Evolutionary conservation across 495 filamentous ascomycete species (phyloP), one percentile per base, ranked within the genome.

Genomic region (Darksidea phi): DNA sequence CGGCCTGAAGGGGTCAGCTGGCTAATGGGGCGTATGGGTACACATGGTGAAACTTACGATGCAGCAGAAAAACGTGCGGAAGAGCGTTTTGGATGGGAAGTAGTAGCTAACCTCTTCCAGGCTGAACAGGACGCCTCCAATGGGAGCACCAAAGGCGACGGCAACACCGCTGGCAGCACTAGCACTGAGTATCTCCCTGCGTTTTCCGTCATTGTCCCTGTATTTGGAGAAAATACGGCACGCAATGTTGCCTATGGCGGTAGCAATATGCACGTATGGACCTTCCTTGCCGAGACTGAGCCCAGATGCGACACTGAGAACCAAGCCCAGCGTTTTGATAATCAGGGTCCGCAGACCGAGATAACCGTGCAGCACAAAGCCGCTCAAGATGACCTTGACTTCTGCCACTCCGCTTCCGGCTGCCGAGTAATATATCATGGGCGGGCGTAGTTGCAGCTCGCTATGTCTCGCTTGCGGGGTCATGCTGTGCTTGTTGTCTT

Each of bases 31-130:
- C 23, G 24, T 26, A 21, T 6, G 26, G 37, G 48, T 37, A 36
- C n/a, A n/a, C n/a, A n/a, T n/a, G 18, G 38, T 46, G 23, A 37
- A 41, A 70, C 76, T 68, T 71, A 88, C 89, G 67, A 97, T 97
- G 74, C 93, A 98, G 74, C 91, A 96, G 75, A 97, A 98, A 78
- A 98, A 97, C 1, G 94, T 98, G 38, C 94, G 81, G 76, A 98
- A 98, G 2, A 98, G 83, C 1, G 93, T 97, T 75, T 98, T 97
- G n/a, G 94, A 89, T 3, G 93, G 94, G 73, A 97, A 97, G 71
- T 96, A 98, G 73, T 98, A 43, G 41, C 41, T 43, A 6, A 43
- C 41, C 18, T 97, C 92, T 74, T 97, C 92, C 25, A 97, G 75
- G 50, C 90, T 89, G 71, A 97, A 74, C 10, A 74, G 61, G 17